Evolutionary conservation across 768 basidiomycete species (phyloP).

Genomic region (Calocybe cyanea): DNA sequence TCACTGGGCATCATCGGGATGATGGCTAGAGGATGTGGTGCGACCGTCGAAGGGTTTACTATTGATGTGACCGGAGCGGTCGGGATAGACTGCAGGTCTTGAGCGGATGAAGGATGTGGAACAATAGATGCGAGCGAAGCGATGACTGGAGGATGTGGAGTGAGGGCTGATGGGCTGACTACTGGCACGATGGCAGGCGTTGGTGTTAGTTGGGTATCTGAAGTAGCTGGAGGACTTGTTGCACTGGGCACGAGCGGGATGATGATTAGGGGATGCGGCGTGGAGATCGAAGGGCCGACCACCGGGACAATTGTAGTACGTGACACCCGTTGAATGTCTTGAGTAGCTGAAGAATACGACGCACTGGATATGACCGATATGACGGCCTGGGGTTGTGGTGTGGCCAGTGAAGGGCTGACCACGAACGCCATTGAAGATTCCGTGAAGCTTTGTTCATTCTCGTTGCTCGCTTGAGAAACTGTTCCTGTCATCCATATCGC

Average conservation of each 20-base stretch:
- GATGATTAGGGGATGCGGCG: too few relatives aligned
- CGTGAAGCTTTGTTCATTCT: background rate
- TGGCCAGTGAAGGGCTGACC: background rate
- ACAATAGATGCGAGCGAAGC: constrained; percentile 1
- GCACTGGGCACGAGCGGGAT: too few relatives aligned
- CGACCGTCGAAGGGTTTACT: background rate
- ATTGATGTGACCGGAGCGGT: too few relatives aligned
- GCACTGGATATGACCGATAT: background rate
- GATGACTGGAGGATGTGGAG: background rate
- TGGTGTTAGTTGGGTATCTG: too few relatives aligned
- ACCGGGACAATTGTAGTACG: too few relatives aligned
- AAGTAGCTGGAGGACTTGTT: too few relatives aligned
- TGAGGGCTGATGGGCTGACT: too few relatives aligned
- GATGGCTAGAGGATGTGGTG: background rate
- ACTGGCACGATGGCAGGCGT: too few relatives aligned
- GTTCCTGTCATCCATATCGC: constrained; percentile 8
- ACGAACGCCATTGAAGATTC: too few relatives aligned
- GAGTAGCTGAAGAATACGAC: background rate
- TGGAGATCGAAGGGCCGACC: too few relatives aligned
- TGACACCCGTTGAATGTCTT: too few relatives aligned
- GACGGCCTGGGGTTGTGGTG: background rate
- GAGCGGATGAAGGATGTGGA: background rate
- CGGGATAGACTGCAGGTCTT: too few relatives aligned
- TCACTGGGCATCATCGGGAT: background rate
- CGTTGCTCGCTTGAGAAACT: background rate